Percentiles rank a stretch among this genome's conserved stretches.
Conservation (phyloP, 495 filamentous ascomycete genomes). For the Neurospora sublineolata region DNA sequence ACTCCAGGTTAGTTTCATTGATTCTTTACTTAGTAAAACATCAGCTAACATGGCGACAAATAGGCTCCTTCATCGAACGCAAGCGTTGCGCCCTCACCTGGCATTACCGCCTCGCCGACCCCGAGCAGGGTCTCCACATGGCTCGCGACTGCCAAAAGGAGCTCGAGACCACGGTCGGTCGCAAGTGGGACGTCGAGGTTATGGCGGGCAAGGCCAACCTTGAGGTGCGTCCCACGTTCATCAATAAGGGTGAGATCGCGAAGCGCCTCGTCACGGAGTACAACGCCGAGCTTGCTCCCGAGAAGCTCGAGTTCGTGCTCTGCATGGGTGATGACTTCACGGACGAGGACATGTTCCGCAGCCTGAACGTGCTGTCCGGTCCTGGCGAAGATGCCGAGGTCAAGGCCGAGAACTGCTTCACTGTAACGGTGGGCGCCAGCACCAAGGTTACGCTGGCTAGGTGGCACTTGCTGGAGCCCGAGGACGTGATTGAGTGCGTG, state of each 20-base stretch:
- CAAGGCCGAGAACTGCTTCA: conserved; percentile 55
- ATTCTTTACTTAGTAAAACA: not conserved
- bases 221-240: conserved; percentile 87
- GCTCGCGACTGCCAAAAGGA: conserved; percentile 65
- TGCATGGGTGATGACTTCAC: conserved; percentile 93
- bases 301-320: conserved; percentile 65
- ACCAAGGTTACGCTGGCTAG: conserved; percentile 77
- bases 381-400: conserved; percentile 30
- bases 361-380: conserved; percentile 43
- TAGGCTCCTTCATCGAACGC: conserved; percentile 78
- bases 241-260: conserved; percentile 93
- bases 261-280: conserved; percentile 64
- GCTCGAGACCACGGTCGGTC: conserved; percentile 60
- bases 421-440: conserved; percentile 76
- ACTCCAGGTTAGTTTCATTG: conserved; percentile 50
- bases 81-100: conserved; percentile 90
- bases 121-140: conserved; percentile 65
- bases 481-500: conserved; percentile 73
- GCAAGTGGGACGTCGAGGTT: conserved; percentile 78
- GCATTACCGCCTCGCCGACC: conserved; percentile 89
- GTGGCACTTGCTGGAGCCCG: conserved; percentile 78
- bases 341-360: conserved; percentile 81
- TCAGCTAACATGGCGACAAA: conserved; percentile 14
- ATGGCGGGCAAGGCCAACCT: conserved; percentile 94
- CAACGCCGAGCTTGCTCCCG: conserved; percentile 25